phyloP scores from a whole-genome alignment of 106 monocot species.

The Cymbidium sinense region DNA sequence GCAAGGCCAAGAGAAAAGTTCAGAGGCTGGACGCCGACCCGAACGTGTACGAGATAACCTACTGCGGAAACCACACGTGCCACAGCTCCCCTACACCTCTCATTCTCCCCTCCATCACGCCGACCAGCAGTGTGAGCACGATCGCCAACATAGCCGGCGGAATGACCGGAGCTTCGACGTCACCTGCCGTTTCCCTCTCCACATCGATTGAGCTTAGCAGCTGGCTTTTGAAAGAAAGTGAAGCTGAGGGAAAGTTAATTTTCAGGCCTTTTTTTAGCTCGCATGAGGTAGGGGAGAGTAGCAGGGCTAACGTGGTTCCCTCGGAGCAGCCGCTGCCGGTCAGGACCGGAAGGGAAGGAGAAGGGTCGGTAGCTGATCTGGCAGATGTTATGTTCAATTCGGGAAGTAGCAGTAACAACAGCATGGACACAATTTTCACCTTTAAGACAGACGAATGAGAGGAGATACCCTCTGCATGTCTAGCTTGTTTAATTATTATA shows the following conservation, averaged over 20 bases:
- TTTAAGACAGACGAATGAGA: slow-evolving; percentile 11
- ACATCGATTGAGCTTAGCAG: neutral
- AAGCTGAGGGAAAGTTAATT: neutral
- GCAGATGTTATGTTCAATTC: slow-evolving; percentile 58
- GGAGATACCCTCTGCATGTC: neutral
- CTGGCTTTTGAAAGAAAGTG: neutral
- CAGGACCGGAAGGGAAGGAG: slow-evolving; percentile 18
- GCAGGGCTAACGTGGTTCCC: neutral
- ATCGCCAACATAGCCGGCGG: neutral
- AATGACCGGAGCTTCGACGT: neutral
- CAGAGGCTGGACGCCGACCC: slow-evolving; percentile 71
- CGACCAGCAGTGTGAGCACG: neutral
- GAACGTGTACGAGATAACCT: slow-evolving; percentile 42
- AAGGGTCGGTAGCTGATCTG: slow-evolving; percentile 36
- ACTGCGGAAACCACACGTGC: slow-evolving; percentile 52
- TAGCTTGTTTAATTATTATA: neutral
- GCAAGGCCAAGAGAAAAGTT: slow-evolving; percentile 67
- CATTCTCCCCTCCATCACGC: slow-evolving; percentile 9
- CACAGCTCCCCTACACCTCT: slow-evolving; percentile 40
- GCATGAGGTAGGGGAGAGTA: neutral
- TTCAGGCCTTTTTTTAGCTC: neutral
- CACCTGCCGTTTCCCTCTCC: neutral
- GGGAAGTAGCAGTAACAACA: slow-evolving; percentile 24
- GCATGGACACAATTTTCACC: slow-evolving; percentile 41
- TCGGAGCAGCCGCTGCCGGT: neutral